Percentiles rank a stretch among this genome's conserved stretches.
These are phyloP conservation scores for Elsinoe ampelina DNA, from an alignment of 2,329 filamentous ascomycete species.

Conservation along the genomic window DNA sequence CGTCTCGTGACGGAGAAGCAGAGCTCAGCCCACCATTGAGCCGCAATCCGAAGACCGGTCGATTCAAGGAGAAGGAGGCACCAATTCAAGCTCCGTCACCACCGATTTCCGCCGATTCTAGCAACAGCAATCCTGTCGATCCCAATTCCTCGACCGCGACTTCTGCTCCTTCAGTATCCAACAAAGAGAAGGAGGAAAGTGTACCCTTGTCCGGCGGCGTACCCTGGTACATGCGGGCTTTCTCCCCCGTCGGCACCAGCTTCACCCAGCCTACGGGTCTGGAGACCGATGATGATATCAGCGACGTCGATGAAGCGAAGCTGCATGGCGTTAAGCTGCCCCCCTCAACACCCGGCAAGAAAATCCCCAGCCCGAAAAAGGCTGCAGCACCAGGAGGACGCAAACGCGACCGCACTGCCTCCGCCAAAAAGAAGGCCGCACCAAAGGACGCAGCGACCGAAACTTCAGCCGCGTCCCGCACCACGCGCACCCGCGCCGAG, in stretches of 20 bases:
- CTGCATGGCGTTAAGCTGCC: slow-evolving; percentile 36
- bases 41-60: slow-evolving; percentile 13
- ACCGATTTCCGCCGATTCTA: slow-evolving; percentile 28
- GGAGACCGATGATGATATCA: slow-evolving; percentile 67
- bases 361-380: neutral
- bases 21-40: slow-evolving; percentile 22
- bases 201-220: slow-evolving; percentile 58
- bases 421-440: neutral
- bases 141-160: slow-evolving; percentile 18
- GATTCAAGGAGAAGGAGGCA: slow-evolving; percentile 25
- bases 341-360: neutral
- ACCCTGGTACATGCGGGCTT: slow-evolving; percentile 77
- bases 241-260: slow-evolving; percentile 71
- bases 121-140: slow-evolving; percentile 35
- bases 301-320: slow-evolving; percentile 86
- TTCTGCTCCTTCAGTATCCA: neutral
- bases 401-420: neutral
- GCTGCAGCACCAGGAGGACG: neutral
- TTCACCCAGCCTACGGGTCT: slow-evolving; percentile 60
- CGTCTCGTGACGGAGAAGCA: neutral
- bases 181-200: slow-evolving; percentile 25
- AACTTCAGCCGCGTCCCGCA: neutral
- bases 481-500: slow-evolving; percentile 1
- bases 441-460: neutral
- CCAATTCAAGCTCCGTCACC: slow-evolving; percentile 27